phyloP scores from a whole-genome alignment of 2,329 filamentous ascomycete species.

The Penicillium thymicola region DNA sequence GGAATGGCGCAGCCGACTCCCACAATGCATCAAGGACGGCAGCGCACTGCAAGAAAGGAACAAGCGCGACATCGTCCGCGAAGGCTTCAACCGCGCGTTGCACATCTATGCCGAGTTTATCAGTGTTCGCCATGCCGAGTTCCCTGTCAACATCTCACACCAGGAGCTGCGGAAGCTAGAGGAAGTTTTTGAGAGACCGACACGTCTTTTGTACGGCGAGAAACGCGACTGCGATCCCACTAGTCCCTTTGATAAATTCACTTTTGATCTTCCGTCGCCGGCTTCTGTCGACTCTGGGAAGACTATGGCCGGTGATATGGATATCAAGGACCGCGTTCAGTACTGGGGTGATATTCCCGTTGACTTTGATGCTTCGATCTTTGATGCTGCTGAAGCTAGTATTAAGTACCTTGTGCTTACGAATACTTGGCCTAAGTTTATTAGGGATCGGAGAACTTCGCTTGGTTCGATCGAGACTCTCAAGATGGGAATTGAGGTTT shows the following conservation, averaged over 20 bases:
- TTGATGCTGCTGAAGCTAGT: constrained; percentile 57
- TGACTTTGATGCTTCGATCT: constrained; percentile 52
- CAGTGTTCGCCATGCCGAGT: constrained; percentile 59
- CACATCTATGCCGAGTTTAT: constrained; percentile 62
- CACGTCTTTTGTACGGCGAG: constrained; percentile 42
- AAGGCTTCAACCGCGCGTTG: constrained; percentile 58
- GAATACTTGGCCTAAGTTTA: constrained; percentile 60
- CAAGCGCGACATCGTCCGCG: constrained; percentile 39
- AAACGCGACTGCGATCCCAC: constrained; percentile 42
- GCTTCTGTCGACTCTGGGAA: constrained; percentile 22
- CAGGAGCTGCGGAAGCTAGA: constrained; percentile 55
- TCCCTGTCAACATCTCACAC: constrained; percentile 65
- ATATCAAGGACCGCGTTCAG: constrained; percentile 29
- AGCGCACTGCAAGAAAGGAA: constrained; percentile 22
- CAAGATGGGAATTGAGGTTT: constrained; percentile 5
- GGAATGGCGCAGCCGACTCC: constrained; percentile 51
- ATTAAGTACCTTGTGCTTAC: constrained; percentile 66
- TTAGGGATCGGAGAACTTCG: constrained; percentile 23
- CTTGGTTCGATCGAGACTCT: constrained; percentile 15
- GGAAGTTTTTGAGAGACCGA: constrained; percentile 55
- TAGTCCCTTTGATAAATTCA: constrained; percentile 35
- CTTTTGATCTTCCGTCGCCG: constrained; percentile 23
- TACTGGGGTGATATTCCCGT: constrained; percentile 40
- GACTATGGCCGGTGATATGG: constrained; percentile 15
- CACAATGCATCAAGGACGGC: constrained; percentile 23